phyloP scores from a whole-genome alignment of 2,329 filamentous ascomycete genomes.

The Tolypocladium paradoxum region DNA sequence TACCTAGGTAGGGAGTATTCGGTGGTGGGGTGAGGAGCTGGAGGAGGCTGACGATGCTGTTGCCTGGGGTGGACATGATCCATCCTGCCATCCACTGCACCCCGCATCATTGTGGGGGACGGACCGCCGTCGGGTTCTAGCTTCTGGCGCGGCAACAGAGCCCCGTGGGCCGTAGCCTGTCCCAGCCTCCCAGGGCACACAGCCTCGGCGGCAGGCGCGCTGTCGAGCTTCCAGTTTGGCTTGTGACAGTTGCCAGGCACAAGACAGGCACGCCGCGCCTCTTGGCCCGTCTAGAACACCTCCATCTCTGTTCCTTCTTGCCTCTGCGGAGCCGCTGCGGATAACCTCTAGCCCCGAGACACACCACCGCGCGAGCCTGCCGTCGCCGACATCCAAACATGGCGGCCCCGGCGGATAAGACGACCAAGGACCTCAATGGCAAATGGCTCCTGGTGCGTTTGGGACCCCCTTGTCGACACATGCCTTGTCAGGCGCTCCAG shows the following conservation, averaged over 20 bases:
- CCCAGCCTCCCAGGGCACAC: no score
- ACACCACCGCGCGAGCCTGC: neutral
- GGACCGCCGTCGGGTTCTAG: neutral
- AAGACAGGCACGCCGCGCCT: neutral
- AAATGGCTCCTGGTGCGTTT: slow-evolving; percentile 56
- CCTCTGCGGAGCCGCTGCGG: neutral
- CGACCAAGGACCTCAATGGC: slow-evolving; percentile 56
- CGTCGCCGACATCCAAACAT: slow-evolving; percentile 31
- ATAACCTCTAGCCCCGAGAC: neutral
- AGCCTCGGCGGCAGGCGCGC: no score
- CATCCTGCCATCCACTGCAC: no score
- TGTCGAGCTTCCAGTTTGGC: neutral
- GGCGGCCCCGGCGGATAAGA: slow-evolving; percentile 61
- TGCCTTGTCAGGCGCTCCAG: no score
- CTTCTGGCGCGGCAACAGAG: neutral
- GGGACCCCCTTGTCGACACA: neutral
- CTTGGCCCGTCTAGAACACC: neutral
- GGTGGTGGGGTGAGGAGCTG: neutral
- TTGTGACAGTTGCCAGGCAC: neutral
- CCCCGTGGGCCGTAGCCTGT: neutral
- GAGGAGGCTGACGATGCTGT: no score
- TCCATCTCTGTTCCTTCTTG: neutral
- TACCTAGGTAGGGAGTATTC: no score
- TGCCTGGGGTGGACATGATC: no score
- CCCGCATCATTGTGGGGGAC: neutral